phyloP scores from a whole-genome alignment of 371 early-diverging fungal species.

The Mucor saturninus region DNA sequence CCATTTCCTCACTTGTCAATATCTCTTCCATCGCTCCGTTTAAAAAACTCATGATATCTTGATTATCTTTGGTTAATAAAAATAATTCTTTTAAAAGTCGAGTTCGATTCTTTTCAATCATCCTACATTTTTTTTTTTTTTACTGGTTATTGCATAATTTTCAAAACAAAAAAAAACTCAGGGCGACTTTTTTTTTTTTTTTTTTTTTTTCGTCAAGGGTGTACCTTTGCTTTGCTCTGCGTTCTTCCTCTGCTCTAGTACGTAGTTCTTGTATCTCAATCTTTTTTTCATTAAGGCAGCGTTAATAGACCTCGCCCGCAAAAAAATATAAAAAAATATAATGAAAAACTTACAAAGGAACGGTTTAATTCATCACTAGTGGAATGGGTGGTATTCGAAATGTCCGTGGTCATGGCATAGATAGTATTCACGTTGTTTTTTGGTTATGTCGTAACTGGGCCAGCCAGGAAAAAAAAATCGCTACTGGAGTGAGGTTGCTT shows the following conservation, averaged over 20 bases:
- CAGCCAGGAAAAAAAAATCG: constrained; percentile 16
- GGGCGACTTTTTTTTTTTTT: background rate
- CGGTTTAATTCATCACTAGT: constrained; percentile 1
- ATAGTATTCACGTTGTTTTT: background rate
- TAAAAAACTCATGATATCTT: constrained; percentile 30
- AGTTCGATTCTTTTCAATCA: constrained; percentile 25
- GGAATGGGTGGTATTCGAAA: constrained; percentile 6
- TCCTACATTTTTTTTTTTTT: constrained; percentile 14
- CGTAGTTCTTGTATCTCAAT: constrained; percentile 35
- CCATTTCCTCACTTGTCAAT: constrained; percentile 17
- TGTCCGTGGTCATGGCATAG: constrained; percentile 24
- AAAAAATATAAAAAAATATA: background rate
- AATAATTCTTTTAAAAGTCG: constrained; percentile 39
- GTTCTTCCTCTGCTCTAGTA: constrained; percentile 31
- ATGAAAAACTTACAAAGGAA: background rate
- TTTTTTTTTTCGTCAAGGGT: background rate
- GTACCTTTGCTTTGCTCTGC: constrained; percentile 34
- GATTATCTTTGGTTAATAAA: constrained; percentile 29
- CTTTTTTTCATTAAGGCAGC: background rate
- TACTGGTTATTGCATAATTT: background rate
- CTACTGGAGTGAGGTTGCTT: no score
- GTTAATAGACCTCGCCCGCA: no score
- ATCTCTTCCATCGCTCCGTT: constrained; percentile 13
- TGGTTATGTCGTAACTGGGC: constrained; percentile 15
- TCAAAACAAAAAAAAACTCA: no score